A percentile compares a stretch with the other conserved stretches of the same genome.
phyloP scores from a whole-genome alignment of 208 protist species.

The Acanthamoeba sp. region DNA sequence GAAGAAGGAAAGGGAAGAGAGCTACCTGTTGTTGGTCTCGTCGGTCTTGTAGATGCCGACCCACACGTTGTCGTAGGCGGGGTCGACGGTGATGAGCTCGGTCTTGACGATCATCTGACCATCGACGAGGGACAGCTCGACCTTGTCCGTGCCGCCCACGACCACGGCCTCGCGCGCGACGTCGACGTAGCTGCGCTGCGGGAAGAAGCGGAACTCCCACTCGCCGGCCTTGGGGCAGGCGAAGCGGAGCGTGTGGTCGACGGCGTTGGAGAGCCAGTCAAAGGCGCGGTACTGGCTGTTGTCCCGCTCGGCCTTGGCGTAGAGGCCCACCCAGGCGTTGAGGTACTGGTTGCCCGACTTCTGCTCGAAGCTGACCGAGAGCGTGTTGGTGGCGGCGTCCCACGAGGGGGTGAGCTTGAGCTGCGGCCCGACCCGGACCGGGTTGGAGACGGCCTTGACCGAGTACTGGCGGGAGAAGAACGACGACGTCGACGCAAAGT shows the following conservation, averaged over 20 bases:
- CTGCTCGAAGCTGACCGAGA: slow-evolving; percentile 45
- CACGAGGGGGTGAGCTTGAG: background rate
- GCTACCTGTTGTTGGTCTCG: slow-evolving; percentile 32
- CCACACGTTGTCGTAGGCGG: slow-evolving; percentile 56
- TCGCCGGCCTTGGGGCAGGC: slow-evolving; percentile 53
- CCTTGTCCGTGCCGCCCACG: slow-evolving; percentile 26
- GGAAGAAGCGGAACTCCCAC: slow-evolving; percentile 74
- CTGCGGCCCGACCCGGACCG: slow-evolving; percentile 29
- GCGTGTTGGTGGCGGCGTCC: background rate
- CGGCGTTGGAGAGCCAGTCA: slow-evolving; percentile 58
- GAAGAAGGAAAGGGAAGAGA: background rate
- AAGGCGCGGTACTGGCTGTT: slow-evolving; percentile 64
- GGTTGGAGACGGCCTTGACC: slow-evolving; percentile 61
- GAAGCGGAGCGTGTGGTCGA: slow-evolving; percentile 56
- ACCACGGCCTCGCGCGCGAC: background rate
- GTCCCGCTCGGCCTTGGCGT: background rate
- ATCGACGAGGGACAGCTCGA: slow-evolving; percentile 41
- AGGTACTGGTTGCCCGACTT: slow-evolving; percentile 63
- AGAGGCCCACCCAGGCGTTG: slow-evolving; percentile 71
- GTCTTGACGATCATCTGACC: slow-evolving; percentile 45
- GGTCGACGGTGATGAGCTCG: slow-evolving; percentile 39
- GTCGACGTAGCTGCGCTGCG: slow-evolving; percentile 39
- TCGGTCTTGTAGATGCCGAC: slow-evolving; percentile 60
- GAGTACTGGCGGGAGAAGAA: slow-evolving; percentile 43
- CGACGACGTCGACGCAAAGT: slow-evolving; percentile 19